Conservation (phyloP, 805 yeast species). For the Ogataea methylovora region DNA sequence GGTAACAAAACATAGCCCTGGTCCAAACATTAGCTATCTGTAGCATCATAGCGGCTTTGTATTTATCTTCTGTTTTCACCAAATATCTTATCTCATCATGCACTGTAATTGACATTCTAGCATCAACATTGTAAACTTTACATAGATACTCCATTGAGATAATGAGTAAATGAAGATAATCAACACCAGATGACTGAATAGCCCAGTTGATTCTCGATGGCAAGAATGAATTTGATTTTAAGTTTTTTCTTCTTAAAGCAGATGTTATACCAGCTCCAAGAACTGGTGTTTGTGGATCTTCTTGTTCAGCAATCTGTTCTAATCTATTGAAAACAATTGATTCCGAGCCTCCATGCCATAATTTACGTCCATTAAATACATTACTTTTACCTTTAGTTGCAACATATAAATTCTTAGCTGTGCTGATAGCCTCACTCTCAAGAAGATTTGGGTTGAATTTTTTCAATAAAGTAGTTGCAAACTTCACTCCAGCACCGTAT, state of each 20-base stretch:
- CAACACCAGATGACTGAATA: conserved; percentile 97
- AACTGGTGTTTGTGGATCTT: conserved; percentile 80
- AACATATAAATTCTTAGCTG: conserved; percentile 62
- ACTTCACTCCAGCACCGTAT: conserved; percentile 94
- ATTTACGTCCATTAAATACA: conserved; percentile 11
- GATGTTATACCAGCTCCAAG: conserved; percentile 89
- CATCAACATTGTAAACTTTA: conserved; percentile 56
- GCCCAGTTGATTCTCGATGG: conserved; percentile 97
- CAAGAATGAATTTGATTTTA: conserved; percentile 58
- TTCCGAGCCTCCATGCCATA: conserved; percentile 90
- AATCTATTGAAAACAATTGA: conserved; percentile 84
- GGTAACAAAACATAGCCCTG: conserved; percentile 89
- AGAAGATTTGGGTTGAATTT: conserved; percentile 70
- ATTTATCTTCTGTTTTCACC: conserved; percentile 64
- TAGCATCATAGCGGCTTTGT: conserved; percentile 70
- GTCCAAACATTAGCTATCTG: conserved; percentile 95
- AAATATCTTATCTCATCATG: conserved; percentile 92
- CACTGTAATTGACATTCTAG: conserved; percentile 78
- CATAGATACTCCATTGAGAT: conserved; percentile 82
- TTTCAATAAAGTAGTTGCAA: conserved; percentile 76
- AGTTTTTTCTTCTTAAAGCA: conserved; percentile 62
- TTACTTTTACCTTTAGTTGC: conserved; percentile 72
- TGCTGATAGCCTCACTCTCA: conserved; percentile 56
- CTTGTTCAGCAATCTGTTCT: conserved; percentile 79
- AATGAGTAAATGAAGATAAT: conserved; percentile 78